These are phyloP conservation scores for Citrullus amarus DNA, from an alignment of 306 rosid genomes.

Conservation along the genomic window DNA sequence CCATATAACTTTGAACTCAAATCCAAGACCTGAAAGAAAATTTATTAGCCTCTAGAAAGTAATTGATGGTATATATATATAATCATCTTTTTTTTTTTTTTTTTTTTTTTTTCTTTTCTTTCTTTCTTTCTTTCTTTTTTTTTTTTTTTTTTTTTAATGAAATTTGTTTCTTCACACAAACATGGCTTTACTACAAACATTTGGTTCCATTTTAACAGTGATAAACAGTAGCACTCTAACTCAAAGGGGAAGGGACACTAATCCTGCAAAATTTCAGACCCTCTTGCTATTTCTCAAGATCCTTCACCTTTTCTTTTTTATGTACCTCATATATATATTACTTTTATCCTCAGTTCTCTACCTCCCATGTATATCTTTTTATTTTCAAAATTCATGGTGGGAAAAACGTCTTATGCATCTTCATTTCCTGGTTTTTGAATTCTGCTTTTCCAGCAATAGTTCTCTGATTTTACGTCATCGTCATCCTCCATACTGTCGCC, in stretches of 20 bases:
- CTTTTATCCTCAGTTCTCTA: conserved; percentile 20
- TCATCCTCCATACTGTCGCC: conserved; percentile 62
- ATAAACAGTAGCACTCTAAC: conserved; percentile 16
- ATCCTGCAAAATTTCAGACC: conserved; percentile 55
- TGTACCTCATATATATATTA: conserved; percentile 6
- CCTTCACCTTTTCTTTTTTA: conserved; percentile 27
- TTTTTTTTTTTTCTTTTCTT: background rate
- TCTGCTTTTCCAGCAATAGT: conserved; percentile 62
- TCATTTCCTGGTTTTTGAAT: conserved; percentile 34
- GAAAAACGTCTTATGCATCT: conserved; percentile 48
- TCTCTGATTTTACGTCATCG: conserved; percentile 67
- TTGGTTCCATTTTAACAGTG: conserved; percentile 18
- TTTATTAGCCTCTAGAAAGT: background rate
- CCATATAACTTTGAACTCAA: background rate
- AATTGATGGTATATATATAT: background rate
- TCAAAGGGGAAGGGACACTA: conserved; percentile 32
- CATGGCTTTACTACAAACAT: conserved; percentile 21
- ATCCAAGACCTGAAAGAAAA: background rate
- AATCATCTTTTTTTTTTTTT: background rate
- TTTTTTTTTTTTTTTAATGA: background rate
- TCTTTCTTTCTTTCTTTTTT: too few species aligned
- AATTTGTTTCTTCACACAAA: conserved; percentile 10
- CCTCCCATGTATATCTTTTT: background rate
- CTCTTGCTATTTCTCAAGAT: conserved; percentile 24
- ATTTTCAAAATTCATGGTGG: conserved; percentile 62